Base-by-base conservation (phyloP, 202 grass and related monocot genomes). In the Dendrocalamus latiflorus region DNA sequence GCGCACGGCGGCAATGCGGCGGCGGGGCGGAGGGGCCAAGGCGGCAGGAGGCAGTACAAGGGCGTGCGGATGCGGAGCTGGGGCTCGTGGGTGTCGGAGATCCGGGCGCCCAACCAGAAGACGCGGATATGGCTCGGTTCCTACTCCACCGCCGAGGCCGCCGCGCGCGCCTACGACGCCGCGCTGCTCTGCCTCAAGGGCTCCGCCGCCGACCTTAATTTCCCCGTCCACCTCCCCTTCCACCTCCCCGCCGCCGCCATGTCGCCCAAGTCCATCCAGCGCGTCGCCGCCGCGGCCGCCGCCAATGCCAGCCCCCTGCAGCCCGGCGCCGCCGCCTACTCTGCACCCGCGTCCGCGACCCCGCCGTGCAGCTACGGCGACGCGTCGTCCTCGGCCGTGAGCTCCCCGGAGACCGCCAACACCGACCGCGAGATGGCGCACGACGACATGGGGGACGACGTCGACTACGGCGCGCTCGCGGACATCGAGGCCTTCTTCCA, bases 21-120 rank as follows among this genome's bases (percentile, higher is more conserved):
- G n/a, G 66, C 83, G 55, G 26, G 39, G 83, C 57, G 60, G 78
- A 58, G 65, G 3, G 38, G 72, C 53, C 55, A 58, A 58, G 78
- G 79, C 54, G 64, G 65, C 30, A 86, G 62, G 70, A 87, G 82
- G 43, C 90, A 97, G 76, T 97, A 97, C 88, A 97, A 89, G 85
- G 94, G 94, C 11, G 94, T 97, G 68, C 89, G 94, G 77, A 97
- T 97, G 94, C 83, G 94, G 90, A 97, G 92, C 88, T 97, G 94
- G 94, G 94, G 94, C 24, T 97, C 94, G 8, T 97, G 94, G 94
- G 94, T 97, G 65, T 97, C 94, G 15, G 94, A 97, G 91, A 93
- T 97, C 71, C 87, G 94, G 65, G 92, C 94, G 44, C 94, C 94
- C 45, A 94, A 92, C 84, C 94, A 94, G 83, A 97, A 97, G 92